These are phyloP conservation scores for Phialocephala sp. DNA, from an alignment of 2,329 filamentous ascomycete species.

Conservation along the genomic window DNA sequence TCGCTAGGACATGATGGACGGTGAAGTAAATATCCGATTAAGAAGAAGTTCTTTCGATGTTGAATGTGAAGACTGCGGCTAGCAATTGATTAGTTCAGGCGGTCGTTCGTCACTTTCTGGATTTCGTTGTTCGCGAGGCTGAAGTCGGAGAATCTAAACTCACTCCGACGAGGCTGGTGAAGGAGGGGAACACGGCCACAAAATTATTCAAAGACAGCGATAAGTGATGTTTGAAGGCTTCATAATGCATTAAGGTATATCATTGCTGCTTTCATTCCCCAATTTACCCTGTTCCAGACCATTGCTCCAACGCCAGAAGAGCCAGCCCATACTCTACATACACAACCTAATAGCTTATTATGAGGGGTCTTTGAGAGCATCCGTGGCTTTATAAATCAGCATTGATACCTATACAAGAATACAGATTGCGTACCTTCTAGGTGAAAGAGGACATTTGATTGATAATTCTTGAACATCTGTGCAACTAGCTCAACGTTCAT, in stretches of 20 bases:
- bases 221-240: slow-evolving; percentile 2
- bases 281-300: not conserved
- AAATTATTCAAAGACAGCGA: not conserved
- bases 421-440: slow-evolving; percentile 73
- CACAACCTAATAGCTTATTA: slow-evolving; percentile 44
- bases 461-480: slow-evolving; percentile 99
- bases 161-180: slow-evolving; percentile 30
- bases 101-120: not conserved
- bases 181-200: not conserved
- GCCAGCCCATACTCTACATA: slow-evolving; percentile 5
- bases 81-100: not conserved
- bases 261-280: not conserved
- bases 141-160: slow-evolving; percentile 22
- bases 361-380: slow-evolving; percentile 79
- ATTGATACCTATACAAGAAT: slow-evolving; percentile 28
- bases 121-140: slow-evolving; percentile 27
- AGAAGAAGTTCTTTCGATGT: slow-evolving; percentile 3
- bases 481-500: slow-evolving; percentile 98
- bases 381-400: slow-evolving; percentile 65
- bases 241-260: slow-evolving; percentile 12
- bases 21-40: slow-evolving; percentile 42
- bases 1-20: slow-evolving; percentile 59
- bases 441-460: slow-evolving; percentile 96
- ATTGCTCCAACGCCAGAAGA: slow-evolving; percentile 12
- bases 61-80: not conserved